Evolutionary conservation across 2,329 filamentous ascomycete species (phyloP).

Genomic region (Hymenoscyphus fraxineus): DNA sequence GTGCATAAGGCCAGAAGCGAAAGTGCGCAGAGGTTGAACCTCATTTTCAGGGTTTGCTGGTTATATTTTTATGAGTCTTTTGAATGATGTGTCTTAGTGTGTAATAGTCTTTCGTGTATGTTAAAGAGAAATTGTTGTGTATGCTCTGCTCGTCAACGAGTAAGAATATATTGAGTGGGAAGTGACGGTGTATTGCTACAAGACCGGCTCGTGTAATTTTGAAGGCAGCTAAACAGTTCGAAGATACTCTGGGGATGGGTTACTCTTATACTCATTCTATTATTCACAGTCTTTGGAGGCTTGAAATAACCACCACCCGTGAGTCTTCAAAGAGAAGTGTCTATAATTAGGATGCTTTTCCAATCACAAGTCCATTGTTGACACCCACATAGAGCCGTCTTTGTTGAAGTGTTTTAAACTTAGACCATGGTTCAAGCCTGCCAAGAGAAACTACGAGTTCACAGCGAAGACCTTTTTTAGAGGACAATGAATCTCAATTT

Average conservation of each 20-base stretch:
- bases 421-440: background rate
- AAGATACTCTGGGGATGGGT: background rate
- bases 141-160: background rate
- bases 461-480: background rate
- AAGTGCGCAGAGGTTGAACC: background rate
- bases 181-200: background rate
- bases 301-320: background rate
- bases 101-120: background rate
- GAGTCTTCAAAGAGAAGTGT: background rate
- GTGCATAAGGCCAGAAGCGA: background rate
- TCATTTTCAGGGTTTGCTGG: background rate
- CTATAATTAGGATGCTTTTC: background rate
- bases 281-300: background rate
- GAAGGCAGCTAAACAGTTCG: background rate
- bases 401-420: background rate
- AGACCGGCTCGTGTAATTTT: background rate
- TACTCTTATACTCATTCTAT: background rate
- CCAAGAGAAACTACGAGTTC: background rate
- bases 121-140: background rate
- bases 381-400: background rate
- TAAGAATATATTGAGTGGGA: background rate
- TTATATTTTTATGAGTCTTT: too few species aligned
- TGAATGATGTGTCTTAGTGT: too few species aligned
- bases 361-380: background rate
- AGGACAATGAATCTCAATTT: background rate